A percentile compares a stretch with the other conserved stretches of the same genome.
Evolutionary conservation across 2,329 filamentous ascomycete species (phyloP).

Genomic region (Zasmidium cellare): DNA sequence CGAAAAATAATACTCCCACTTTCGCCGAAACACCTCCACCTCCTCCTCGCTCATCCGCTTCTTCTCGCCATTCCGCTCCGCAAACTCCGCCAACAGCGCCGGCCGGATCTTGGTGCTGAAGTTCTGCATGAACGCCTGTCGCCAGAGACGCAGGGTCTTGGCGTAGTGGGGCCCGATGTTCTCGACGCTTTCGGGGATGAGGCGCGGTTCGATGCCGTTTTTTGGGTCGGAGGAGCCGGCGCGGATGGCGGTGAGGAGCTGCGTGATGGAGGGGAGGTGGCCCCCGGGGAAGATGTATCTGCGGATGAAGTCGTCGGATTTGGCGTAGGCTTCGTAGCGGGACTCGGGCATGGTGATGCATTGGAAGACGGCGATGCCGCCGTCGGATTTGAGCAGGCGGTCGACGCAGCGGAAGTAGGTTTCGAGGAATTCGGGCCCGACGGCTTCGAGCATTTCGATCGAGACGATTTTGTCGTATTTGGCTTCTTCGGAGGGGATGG

Average conservation of each 20-base stretch:
- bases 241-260: conserved; percentile 66
- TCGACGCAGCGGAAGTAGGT: conserved; percentile 69
- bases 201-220: conserved; percentile 27
- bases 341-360: conserved; percentile 74
- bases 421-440: conserved; percentile 65
- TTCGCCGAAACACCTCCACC: conserved; percentile 66
- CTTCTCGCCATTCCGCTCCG: conserved; percentile 16
- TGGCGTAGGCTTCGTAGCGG: conserved; percentile 65
- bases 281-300: conserved; percentile 80
- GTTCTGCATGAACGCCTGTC: conserved; percentile 63
- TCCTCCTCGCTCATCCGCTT: conserved; percentile 64
- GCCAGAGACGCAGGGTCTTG: conserved; percentile 68
- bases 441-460: conserved; percentile 77
- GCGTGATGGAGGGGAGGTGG: conserved; percentile 65
- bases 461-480: conserved; percentile 70
- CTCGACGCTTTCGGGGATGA: conserved; percentile 67
- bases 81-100: conserved; percentile 59
- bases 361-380: conserved; percentile 70
- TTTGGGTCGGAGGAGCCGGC: conserved; percentile 58
- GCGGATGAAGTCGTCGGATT: conserved; percentile 71
- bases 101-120: conserved; percentile 63
- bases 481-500: conserved; percentile 43
- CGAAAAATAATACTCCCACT: conserved; percentile 77
- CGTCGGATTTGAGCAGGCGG: conserved; percentile 63
- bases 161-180: conserved; percentile 76